These are phyloP conservation scores for Cephaloascus fragrans DNA, from an alignment of 805 yeast genomes.

Conservation along the genomic window DNA sequence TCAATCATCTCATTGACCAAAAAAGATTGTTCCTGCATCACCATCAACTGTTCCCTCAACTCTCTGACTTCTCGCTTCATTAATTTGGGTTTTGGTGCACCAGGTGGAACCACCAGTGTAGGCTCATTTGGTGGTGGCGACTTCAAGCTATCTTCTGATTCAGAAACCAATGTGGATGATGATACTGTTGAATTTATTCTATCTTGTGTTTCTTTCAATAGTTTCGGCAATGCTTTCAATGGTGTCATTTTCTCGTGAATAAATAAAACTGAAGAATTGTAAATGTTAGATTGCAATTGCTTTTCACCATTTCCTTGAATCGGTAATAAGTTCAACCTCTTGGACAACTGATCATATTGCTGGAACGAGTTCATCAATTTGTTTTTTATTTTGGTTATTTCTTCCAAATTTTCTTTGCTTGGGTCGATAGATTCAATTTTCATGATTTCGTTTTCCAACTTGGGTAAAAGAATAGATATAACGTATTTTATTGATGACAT, in stretches of 20 bases:
- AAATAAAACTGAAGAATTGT: constrained; percentile 44
- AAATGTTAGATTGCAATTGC: constrained; percentile 42
- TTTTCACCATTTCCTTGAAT: constrained; percentile 16
- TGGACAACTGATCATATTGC: constrained; percentile 19
- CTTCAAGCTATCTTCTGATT: neutral
- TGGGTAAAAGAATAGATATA: constrained; percentile 11
- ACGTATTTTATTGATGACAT: constrained; percentile 14
- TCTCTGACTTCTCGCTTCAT: constrained; percentile 47
- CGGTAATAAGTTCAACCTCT: constrained; percentile 11
- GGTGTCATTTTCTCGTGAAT: constrained; percentile 61
- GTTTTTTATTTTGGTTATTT: constrained; percentile 11
- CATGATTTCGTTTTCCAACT: constrained; percentile 9
- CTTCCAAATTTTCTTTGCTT: constrained; percentile 5
- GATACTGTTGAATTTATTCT: constrained; percentile 1
- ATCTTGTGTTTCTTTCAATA: constrained; percentile 21
- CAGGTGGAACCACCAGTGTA: neutral
- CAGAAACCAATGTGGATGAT: neutral
- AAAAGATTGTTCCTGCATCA: constrained; percentile 74
- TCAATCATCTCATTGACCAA: constrained; percentile 57
- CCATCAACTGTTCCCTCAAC: constrained; percentile 70
- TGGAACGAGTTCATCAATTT: constrained; percentile 15
- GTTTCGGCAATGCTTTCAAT: constrained; percentile 48
- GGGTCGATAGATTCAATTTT: constrained; percentile 3
- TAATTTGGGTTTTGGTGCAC: constrained; percentile 16
- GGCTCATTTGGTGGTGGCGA: too few relatives aligned